Evolutionary conservation across 768 basidiomycete genomes (phyloP), one percentile per base, ranked within the genome.

Genomic region (Tylopilus felleus): DNA sequence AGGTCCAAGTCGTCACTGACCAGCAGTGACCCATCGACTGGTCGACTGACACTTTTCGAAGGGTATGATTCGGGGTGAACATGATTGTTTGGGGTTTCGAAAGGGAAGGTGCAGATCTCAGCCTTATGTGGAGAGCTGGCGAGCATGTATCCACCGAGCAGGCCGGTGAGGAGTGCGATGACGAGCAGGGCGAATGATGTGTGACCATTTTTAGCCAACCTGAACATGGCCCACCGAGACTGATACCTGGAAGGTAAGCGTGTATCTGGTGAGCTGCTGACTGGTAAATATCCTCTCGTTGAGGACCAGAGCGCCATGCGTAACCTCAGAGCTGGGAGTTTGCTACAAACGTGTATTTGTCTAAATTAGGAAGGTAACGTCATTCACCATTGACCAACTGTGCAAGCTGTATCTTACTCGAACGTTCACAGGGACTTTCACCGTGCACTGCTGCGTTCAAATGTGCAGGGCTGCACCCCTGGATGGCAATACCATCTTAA

Each of bases 121-220:
- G 55, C 33, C 28, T 45, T 59, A 49, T 10, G 55, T n/a, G 52
- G 22, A 1, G 66, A 57, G 29, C 47, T 49, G 21, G 62, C 48
- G 19, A 69, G 47, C 29, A 62, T 49, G 47, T 70, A 64, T 47
- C 66, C 67, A 12, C 66, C 64, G 14, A 69, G 45, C 19, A 69
- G 35, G 13, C 68, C 67, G 1, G 55, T 57, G 22, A 70, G 23
- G 23, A 69, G 58, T 1, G 66, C 51, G 29, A 58, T 33, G 36
- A 60, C 66, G 29, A 69, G 45, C 28, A 68, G 31, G 13, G 47
- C 22, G 27, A 60, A 43, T 3, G 61, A 60, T 3, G 42, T 10
- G 16, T 53, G 52, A 4, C 57, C 58, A 57, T 53, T 64, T 48
- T 59, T 58, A 2, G 49, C 23, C 13, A 68, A 25, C n/a, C 56